Percentiles rank a stretch among this genome's conserved stretches.
These are phyloP conservation scores for Hypoxylon cercidicola DNA, from an alignment of 495 filamentous ascomycete species.

Conservation along the genomic window DNA sequence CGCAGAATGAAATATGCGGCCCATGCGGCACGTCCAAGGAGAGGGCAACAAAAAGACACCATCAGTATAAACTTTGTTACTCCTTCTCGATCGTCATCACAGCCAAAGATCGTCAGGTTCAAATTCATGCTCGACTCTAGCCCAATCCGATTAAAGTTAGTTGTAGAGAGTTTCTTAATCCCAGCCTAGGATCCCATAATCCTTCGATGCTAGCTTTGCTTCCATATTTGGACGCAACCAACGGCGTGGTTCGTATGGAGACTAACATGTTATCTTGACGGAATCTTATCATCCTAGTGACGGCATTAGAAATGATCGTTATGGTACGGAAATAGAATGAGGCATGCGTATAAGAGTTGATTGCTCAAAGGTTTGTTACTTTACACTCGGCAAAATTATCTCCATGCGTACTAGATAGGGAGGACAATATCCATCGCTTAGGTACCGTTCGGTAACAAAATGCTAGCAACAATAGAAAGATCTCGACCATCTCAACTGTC, in stretches of 20 bases:
- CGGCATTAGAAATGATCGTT: slow-evolving; percentile 4
- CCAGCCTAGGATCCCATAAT: slow-evolving; percentile 24
- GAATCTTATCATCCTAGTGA: not conserved
- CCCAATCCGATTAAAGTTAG: slow-evolving; percentile 9
- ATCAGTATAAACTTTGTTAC: not conserved
- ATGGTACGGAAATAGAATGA: slow-evolving; percentile 1
- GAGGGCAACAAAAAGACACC: slow-evolving; percentile 9
- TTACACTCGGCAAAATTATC: slow-evolving; percentile 17
- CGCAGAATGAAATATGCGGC: slow-evolving; percentile 17
- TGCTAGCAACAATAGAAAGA: slow-evolving; percentile 6
- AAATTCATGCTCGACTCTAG: slow-evolving; percentile 1
- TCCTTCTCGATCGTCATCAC: slow-evolving; percentile 15
- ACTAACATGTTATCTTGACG: not conserved
- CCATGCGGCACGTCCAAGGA: slow-evolving; percentile 13
- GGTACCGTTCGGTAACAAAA: slow-evolving; percentile 15
- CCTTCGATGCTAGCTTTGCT: slow-evolving; percentile 26
- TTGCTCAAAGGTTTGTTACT: slow-evolving; percentile 12
- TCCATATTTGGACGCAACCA: slow-evolving; percentile 8
- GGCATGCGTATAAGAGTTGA: slow-evolving; percentile 5
- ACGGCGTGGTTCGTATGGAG: slow-evolving; percentile 8
- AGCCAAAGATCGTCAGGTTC: slow-evolving; percentile 10
- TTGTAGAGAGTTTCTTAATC: slow-evolving; percentile 20
- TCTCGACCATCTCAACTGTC: slow-evolving; percentile 16
- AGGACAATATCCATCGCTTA: slow-evolving; percentile 16
- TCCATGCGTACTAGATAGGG: slow-evolving; percentile 22